These are phyloP conservation scores for Helicocarpus griseus DNA, from an alignment of 2,329 filamentous ascomycete species.

Conservation along the genomic window DNA sequence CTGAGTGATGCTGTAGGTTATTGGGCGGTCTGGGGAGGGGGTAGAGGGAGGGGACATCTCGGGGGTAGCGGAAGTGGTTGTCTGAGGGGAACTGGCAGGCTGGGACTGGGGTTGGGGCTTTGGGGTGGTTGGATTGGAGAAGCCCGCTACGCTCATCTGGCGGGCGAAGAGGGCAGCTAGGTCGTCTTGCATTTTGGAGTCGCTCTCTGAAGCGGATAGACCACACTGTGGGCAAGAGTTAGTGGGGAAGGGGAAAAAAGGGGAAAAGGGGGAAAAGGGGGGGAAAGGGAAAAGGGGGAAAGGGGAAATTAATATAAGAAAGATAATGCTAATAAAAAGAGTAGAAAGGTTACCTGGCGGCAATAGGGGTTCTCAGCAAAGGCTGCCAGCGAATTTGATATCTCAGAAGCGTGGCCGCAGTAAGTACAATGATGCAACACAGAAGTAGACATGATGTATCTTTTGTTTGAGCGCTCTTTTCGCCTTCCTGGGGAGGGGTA, in stretches of 20 bases:
- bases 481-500: not conserved
- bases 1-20: conserved; percentile 65
- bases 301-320: conserved; percentile 15
- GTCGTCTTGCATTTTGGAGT: conserved; percentile 66
- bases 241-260: not conserved
- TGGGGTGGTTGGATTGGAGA: conserved; percentile 23
- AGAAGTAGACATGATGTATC: conserved; percentile 26
- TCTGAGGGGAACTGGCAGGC: conserved; percentile 10
- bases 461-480: conserved; percentile 4
- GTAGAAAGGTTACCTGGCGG: conserved; percentile 28
- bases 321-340: not conserved
- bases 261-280: conserved; percentile 9
- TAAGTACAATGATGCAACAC: conserved; percentile 30
- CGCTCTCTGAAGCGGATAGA: conserved; percentile 33
- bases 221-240: conserved; percentile 27
- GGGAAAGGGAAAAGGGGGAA: conserved; percentile 8
- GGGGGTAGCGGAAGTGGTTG: conserved; percentile 23
- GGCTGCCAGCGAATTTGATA: conserved; percentile 24
- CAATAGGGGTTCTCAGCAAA: conserved; percentile 31
- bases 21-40: conserved; percentile 31
- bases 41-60: conserved; percentile 13
- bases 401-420: conserved; percentile 29
- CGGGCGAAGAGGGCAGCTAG: conserved; percentile 69
- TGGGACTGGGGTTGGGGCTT: conserved; percentile 19
- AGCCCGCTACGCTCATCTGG: conserved; percentile 54